Conservation (phyloP, 768 basidiomycete genomes). For the Kwoniella sp. region DNA sequence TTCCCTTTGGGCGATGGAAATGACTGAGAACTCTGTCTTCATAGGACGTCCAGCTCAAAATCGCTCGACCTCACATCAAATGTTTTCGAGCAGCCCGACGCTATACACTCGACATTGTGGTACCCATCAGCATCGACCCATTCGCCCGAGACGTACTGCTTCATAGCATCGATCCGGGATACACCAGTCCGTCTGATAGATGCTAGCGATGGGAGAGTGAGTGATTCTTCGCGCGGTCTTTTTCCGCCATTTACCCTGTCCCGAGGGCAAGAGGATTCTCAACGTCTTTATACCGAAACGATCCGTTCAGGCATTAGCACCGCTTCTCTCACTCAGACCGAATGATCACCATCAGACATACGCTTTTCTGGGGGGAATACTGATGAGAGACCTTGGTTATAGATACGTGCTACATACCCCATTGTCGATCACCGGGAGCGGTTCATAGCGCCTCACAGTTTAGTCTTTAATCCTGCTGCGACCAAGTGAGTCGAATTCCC, state of each 20-base stretch:
- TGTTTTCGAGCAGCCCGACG: constrained; percentile 61
- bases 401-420: constrained; percentile 88
- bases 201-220: constrained; percentile 71
- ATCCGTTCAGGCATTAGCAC: too few relatives aligned
- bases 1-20: too few relatives aligned
- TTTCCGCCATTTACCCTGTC: too few relatives aligned
- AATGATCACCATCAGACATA: too few relatives aligned
- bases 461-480: constrained; percentile 73
- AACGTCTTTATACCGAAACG: too few relatives aligned
- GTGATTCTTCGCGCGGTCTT: neutral
- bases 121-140: constrained; percentile 71
- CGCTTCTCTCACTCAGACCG: neutral
- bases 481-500: constrained; percentile 61
- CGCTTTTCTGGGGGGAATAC: too few relatives aligned
- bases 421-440: constrained; percentile 95
- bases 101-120: constrained; percentile 80
- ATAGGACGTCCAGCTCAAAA: neutral
- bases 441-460: constrained; percentile 78
- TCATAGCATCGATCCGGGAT: constrained; percentile 79
- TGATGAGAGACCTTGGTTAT: too few relatives aligned
- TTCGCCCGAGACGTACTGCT: constrained; percentile 73
- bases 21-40: too few relatives aligned
- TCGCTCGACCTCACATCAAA: neutral
- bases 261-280: too few relatives aligned
- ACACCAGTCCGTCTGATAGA: constrained; percentile 83